Base-by-base conservation (phyloP, 2,329 filamentous ascomycete genomes). In the Ophiostoma ips region DNA sequence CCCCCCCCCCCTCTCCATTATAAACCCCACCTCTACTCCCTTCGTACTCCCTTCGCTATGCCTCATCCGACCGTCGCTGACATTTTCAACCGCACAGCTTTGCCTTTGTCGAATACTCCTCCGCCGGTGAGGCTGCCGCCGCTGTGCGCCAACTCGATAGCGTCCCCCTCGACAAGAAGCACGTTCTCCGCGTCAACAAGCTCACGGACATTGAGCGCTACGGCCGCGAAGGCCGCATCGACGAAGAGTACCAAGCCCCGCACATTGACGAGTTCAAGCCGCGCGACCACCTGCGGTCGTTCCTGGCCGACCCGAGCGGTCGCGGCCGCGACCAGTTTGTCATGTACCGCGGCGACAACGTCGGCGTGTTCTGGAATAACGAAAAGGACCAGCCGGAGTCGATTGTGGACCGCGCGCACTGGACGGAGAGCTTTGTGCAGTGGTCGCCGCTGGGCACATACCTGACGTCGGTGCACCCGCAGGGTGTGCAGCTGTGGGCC, bases 361-460 rank as follows among this genome's bases (percentile, higher is more conserved):
- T 98, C 35, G 89, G 88, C 53, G 84, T 98, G 6, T 95, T 85
- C 75, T 98, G 90, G 90, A 96, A 96, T 72, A 94, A 94, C 73
- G 92, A 94, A 70, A 90, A 84, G 68, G 89, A 95, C 53, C 68
- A 75, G 19, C 88, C 90, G 5, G 92, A 98, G 67, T 80, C 78
- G 56, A 78, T 95, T 35, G 87, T 98, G 52, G 90, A 96, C 62
- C 83, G 92, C 58, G 81, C 84, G 61, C 86, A 94, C 74, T 98
- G 92, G 92, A 98, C 92, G 53, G 92, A 98, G 68, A 87, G 87
- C 35, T 98, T 98, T 64, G 83, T 98, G 47, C 87, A 95, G 70
- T 98, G 92, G 92, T 96, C 92, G 50, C 92, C 92, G 40, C 81
- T 86, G 58, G 92, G 92, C 58, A 96, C 90, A 50, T 98, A 80